Percentiles rank a stretch among this genome's conserved stretches.
Evolutionary conservation across 345 rosid species (phyloP).

Genomic region (Linum trigynum): DNA sequence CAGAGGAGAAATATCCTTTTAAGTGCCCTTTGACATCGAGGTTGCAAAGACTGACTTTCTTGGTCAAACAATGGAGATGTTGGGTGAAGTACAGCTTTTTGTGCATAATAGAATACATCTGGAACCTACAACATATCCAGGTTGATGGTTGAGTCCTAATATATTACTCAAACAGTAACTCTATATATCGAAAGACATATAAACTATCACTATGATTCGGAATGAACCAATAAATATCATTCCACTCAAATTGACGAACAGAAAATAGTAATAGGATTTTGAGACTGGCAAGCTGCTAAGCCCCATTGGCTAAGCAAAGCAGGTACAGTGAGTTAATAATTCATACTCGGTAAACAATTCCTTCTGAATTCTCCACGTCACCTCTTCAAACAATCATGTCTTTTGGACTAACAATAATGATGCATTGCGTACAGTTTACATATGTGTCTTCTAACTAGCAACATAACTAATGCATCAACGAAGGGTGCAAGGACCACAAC

Average conservation of each 20-base stretch:
- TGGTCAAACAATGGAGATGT: conserved; percentile 72
- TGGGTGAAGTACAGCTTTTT: conserved; percentile 79
- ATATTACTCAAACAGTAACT: not conserved
- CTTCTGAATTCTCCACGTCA: not conserved
- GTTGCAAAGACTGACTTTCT: conserved; percentile 55
- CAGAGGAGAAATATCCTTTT: conserved; percentile 66
- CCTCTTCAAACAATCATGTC: too few relatives aligned
- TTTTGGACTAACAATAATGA: too few relatives aligned
- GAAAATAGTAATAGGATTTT: too few relatives aligned
- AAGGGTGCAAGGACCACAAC: not conserved
- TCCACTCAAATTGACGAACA: not conserved
- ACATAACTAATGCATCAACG: too few relatives aligned
- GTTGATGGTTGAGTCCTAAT: not conserved
- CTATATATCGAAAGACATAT: too few relatives aligned
- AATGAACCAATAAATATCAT: not conserved
- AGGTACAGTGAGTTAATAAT: not conserved
- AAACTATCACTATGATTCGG: not conserved
- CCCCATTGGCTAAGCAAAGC: not conserved
- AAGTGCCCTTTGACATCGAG: conserved; percentile 65
- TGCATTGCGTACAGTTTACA: too few relatives aligned
- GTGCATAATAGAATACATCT: conserved; percentile 75
- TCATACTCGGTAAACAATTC: not conserved
- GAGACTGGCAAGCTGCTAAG: not conserved
- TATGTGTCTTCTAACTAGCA: too few relatives aligned
- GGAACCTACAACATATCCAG: conserved; percentile 45